Percentiles rank a stretch among this genome's conserved stretches.
phyloP scores from a whole-genome alignment of 2,329 filamentous ascomycete genomes.

The Xylariaceae sp. region DNA sequence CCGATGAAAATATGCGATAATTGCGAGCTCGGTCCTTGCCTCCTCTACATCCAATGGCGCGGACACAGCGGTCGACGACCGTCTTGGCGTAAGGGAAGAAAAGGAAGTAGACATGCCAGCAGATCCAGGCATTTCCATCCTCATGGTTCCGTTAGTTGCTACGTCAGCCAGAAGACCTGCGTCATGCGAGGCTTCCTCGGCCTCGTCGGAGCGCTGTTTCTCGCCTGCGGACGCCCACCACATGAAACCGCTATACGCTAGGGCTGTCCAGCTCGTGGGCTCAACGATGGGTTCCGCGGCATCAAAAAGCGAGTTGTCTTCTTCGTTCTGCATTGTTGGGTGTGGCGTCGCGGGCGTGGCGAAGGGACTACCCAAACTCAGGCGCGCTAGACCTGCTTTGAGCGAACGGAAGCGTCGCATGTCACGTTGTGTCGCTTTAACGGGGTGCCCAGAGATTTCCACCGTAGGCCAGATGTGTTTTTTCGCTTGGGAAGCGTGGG shows the following conservation, averaged over 20 bases:
- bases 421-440: slow-evolving; percentile 89
- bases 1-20: slow-evolving; percentile 79
- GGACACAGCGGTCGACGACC: slow-evolving; percentile 20
- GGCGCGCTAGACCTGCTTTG: slow-evolving; percentile 55
- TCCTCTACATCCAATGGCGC: slow-evolving; percentile 36
- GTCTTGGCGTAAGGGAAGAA: slow-evolving; percentile 39
- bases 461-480: slow-evolving; percentile 73
- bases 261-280: slow-evolving; percentile 64
- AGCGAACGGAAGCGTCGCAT: slow-evolving; percentile 73
- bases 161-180: slow-evolving; percentile 53
- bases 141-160: slow-evolving; percentile 17
- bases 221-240: slow-evolving; percentile 88
- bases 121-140: slow-evolving; percentile 27
- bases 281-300: slow-evolving; percentile 48
- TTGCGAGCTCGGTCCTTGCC: slow-evolving; percentile 59
- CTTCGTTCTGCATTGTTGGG: slow-evolving; percentile 12
- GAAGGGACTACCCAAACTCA: slow-evolving; percentile 28
- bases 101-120: slow-evolving; percentile 41
- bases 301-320: slow-evolving; percentile 20
- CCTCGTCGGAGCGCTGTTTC: slow-evolving; percentile 57
- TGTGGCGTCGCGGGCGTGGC: slow-evolving; percentile 21
- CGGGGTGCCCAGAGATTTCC: slow-evolving; percentile 57
- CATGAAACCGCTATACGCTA: slow-evolving; percentile 80
- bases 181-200: slow-evolving; percentile 55
- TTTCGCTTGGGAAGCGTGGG: slow-evolving; percentile 53